These are phyloP conservation scores for Mesembryanthemum crystallinum DNA, from an alignment of 148 eudicot genomes.

Conservation along the genomic window DNA sequence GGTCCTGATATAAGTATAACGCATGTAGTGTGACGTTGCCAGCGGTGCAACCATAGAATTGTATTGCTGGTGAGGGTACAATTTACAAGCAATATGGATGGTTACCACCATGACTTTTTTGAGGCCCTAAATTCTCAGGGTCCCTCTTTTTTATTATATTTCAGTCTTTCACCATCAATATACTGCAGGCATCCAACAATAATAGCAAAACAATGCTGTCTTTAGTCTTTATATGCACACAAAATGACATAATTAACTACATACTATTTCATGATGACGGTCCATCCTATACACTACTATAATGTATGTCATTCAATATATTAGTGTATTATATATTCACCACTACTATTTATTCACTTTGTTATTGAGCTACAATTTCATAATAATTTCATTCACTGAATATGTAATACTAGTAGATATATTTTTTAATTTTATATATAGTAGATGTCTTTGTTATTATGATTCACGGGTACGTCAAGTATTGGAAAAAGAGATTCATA, in stretches of 20 bases:
- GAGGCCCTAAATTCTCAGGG: neutral
- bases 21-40: too few species aligned
- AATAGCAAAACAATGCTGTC: neutral
- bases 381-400: too few species aligned
- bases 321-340: too few species aligned
- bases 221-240: constrained; percentile 2
- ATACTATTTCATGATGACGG: too few species aligned
- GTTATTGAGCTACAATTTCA: too few species aligned
- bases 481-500: neutral
- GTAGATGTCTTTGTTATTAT: neutral
- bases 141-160: neutral
- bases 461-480: constrained; percentile 19
- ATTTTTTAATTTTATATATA: neutral
- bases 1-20: too few species aligned
- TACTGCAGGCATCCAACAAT: neutral
- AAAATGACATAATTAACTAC: neutral
- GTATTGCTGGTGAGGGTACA: neutral
- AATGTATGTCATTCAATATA: too few species aligned
- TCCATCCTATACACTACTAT: too few species aligned
- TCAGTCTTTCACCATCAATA: constrained; percentile 14
- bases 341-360: too few species aligned
- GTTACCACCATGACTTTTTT: neutral
- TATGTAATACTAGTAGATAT: too few species aligned
- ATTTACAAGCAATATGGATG: neutral
- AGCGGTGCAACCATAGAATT: constrained; percentile 15